Conservation (phyloP, 805 yeast genomes). For the Torulaspora maleeae region DNA sequence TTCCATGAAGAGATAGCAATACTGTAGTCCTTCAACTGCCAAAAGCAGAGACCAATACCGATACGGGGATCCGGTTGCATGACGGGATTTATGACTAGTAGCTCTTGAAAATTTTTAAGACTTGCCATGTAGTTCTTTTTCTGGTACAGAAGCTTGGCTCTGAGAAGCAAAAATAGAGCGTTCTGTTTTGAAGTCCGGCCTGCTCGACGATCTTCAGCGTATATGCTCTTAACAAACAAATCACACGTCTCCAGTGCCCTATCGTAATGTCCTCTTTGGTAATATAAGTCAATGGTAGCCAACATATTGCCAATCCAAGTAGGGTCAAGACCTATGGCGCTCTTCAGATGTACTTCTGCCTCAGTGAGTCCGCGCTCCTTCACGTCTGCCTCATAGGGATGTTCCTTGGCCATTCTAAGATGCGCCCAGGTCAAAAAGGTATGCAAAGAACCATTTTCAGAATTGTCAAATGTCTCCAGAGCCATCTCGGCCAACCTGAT, state of each 20-base stretch:
- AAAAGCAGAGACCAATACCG: constrained; percentile 91
- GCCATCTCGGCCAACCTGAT: constrained; percentile 60
- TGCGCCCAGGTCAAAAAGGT: constrained; percentile 72
- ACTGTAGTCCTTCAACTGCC: constrained; percentile 74
- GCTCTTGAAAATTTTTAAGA: constrained; percentile 77
- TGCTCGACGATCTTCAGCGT: constrained; percentile 31
- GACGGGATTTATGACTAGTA: constrained; percentile 69
- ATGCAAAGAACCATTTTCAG: constrained; percentile 48
- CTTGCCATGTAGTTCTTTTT: constrained; percentile 71
- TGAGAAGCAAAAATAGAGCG: constrained; percentile 72
- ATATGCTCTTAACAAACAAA: constrained; percentile 43
- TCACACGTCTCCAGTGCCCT: constrained; percentile 70
- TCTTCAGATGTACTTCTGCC: constrained; percentile 45
- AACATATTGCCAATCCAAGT: constrained; percentile 48
- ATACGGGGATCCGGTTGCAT: constrained; percentile 87
- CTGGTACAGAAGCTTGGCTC: constrained; percentile 73
- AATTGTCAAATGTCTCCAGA: constrained; percentile 37
- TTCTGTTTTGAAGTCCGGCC: constrained; percentile 51
- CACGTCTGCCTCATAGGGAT: constrained; percentile 18
- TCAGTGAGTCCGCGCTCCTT: constrained; percentile 34
- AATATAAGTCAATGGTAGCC: constrained; percentile 62
- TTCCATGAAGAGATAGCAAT: constrained; percentile 82
- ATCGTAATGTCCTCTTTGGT: constrained; percentile 58
- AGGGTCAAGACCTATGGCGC: constrained; percentile 46
- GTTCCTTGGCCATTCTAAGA: constrained; percentile 42